A percentile compares a stretch with the other conserved stretches of the same genome.
Evolutionary conservation across 179 eudicot species (phyloP).

Genomic region (Drosera spatulata): DNA sequence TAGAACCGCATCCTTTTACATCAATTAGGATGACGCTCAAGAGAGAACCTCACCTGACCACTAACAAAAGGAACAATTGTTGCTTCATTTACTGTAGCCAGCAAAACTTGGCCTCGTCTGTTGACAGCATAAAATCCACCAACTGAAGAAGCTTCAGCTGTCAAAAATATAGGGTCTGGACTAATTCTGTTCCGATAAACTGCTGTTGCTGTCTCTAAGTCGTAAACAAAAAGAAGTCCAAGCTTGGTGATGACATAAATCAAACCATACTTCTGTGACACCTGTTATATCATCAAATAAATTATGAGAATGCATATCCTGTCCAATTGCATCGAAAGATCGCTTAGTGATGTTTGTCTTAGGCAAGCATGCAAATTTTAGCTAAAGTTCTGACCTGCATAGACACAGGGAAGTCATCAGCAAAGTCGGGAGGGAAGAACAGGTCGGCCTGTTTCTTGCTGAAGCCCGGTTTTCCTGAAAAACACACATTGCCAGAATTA

Average conservation of each 20-base stretch:
- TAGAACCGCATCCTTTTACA: not conserved
- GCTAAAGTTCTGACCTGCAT: slow-evolving; percentile 59
- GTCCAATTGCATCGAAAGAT: not conserved
- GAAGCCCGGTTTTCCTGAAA: slow-evolving; percentile 67
- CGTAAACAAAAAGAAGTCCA: slow-evolving; percentile 70
- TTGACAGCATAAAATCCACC: slow-evolving; percentile 71
- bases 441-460: slow-evolving; percentile 87
- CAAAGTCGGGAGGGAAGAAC: slow-evolving; percentile 83
- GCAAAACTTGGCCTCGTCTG: slow-evolving; percentile 68
- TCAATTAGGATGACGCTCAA: not conserved
- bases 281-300: slow-evolving; percentile 21
- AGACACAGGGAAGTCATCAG: slow-evolving; percentile 83
- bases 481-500: not conserved
- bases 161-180: slow-evolving; percentile 69
- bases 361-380: not conserved
- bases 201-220: slow-evolving; percentile 65
- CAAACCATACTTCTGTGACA: slow-evolving; percentile 58
- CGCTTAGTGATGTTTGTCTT: not conserved
- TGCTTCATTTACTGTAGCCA: slow-evolving; percentile 66
- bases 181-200: slow-evolving; percentile 70
- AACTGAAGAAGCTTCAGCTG: slow-evolving; percentile 67
- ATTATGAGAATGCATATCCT: not conserved
- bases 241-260: slow-evolving; percentile 71
- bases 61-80: slow-evolving; percentile 65
- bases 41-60: slow-evolving; percentile 37